Conservation (phyloP, 768 basidiomycete genomes). For the Podaxis mareebaensis region DNA sequence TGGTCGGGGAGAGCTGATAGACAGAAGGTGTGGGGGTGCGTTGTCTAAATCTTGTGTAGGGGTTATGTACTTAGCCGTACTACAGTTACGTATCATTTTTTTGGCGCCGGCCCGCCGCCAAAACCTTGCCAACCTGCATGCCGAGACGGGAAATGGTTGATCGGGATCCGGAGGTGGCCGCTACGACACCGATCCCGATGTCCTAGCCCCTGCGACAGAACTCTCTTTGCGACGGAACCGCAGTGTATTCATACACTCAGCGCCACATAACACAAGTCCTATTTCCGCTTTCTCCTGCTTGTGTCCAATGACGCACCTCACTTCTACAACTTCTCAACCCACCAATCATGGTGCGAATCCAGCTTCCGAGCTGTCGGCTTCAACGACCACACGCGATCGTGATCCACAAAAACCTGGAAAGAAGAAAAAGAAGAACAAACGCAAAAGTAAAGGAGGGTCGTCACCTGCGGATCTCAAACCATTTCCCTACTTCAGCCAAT, state of each 20-base stretch:
- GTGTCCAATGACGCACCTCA: neutral
- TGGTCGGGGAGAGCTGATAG: too few species aligned
- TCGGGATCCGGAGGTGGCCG: neutral
- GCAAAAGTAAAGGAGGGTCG: neutral
- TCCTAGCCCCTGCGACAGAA: neutral
- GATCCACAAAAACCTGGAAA: neutral
- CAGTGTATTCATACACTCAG: too few species aligned
- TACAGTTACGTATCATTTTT: too few species aligned
- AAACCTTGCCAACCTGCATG: too few species aligned
- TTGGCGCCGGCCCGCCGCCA: too few species aligned
- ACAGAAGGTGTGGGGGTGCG: too few species aligned
- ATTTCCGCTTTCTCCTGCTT: neutral
- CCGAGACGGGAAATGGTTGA: neutral
- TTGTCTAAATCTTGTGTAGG: too few species aligned
- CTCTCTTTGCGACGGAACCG: too few species aligned
- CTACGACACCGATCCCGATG: neutral
- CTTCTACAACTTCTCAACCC: neutral
- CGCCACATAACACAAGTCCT: too few species aligned
- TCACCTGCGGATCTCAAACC: neutral
- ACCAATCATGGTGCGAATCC: neutral
- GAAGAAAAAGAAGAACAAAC: conserved; percentile 10
- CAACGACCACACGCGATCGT: neutral
- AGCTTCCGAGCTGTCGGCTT: neutral
- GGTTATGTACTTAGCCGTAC: too few species aligned
- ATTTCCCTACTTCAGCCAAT: neutral